Percentiles rank a stretch among this genome's conserved stretches.
phyloP scores from a whole-genome alignment of 2,329 filamentous ascomycete genomes.

The Cladosporium sp. region DNA sequence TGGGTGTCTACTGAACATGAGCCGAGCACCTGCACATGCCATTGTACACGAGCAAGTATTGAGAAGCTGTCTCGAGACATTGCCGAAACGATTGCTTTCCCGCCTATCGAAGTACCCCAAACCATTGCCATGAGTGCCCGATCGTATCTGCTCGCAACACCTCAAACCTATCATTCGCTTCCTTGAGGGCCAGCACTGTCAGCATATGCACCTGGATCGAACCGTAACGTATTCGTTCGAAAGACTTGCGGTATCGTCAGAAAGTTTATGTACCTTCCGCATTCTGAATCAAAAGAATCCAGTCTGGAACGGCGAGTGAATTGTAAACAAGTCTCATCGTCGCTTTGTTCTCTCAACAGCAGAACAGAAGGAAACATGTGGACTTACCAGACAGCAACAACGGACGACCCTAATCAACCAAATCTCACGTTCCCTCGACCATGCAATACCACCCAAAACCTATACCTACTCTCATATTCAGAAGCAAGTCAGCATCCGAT shows the following conservation, averaged over 20 bases:
- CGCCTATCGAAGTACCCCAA: background rate
- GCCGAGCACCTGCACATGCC: background rate
- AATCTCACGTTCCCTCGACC: too few relatives aligned
- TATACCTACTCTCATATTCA: background rate
- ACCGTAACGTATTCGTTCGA: background rate
- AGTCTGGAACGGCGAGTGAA: slow-evolving; percentile 17
- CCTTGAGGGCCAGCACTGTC: background rate
- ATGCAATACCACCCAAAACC: too few relatives aligned
- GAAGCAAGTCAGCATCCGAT: background rate
- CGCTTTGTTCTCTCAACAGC: background rate
- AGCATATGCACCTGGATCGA: background rate
- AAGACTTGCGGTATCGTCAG: background rate
- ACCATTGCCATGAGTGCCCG: background rate
- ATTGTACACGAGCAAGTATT: background rate
- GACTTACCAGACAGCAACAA: background rate
- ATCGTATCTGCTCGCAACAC: background rate
- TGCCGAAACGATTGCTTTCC: background rate
- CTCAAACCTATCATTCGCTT: background rate
- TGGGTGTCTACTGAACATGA: background rate
- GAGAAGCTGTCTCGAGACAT: background rate
- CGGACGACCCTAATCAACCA: too few relatives aligned
- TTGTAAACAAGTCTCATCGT: background rate
- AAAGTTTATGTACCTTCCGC: background rate
- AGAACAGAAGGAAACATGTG: background rate
- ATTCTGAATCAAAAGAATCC: background rate